These are phyloP conservation scores for Acer yangbiense DNA, from an alignment of 345 rosid species.

Conservation along the genomic window DNA sequence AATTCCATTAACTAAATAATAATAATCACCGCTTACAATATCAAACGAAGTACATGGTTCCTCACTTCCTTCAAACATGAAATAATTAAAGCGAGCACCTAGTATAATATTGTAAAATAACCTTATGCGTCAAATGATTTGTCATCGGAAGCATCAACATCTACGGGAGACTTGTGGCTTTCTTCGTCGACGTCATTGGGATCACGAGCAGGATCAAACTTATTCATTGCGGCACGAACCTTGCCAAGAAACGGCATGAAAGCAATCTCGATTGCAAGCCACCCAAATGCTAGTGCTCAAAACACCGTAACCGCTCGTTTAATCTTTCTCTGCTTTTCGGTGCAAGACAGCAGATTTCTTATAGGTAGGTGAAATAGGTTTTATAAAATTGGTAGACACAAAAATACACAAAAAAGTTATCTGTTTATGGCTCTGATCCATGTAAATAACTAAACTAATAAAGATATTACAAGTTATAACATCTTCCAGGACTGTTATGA, in stretches of 20 bases:
- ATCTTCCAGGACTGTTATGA: too few relatives aligned
- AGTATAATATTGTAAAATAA: not conserved
- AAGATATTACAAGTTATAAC: too few relatives aligned
- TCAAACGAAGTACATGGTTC: too few relatives aligned
- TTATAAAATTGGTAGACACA: too few relatives aligned
- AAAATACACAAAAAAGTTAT: too few relatives aligned
- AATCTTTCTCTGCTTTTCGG: not conserved
- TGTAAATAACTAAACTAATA: too few relatives aligned
- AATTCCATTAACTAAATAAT: too few relatives aligned
- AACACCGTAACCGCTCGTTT: conserved; percentile 62
- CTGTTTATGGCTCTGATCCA: too few relatives aligned
- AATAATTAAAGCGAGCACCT: not conserved
- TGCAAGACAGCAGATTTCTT: too few relatives aligned
- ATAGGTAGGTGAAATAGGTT: too few relatives aligned
- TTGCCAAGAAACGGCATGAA: conserved; percentile 73
- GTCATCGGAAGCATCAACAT: not conserved
- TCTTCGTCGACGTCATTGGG: conserved; percentile 44
- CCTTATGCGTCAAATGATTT: not conserved
- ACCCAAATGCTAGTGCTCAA: conserved; percentile 71
- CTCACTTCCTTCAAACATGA: too few relatives aligned
- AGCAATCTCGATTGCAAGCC: conserved; percentile 80
- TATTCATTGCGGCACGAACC: conserved; percentile 62
- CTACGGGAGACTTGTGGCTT: not conserved
- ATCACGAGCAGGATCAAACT: conserved; percentile 56
- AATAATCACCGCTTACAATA: too few relatives aligned